Evolutionary conservation across 495 filamentous ascomycete species (phyloP).

Genomic region (Aspergillus hancockii): DNA sequence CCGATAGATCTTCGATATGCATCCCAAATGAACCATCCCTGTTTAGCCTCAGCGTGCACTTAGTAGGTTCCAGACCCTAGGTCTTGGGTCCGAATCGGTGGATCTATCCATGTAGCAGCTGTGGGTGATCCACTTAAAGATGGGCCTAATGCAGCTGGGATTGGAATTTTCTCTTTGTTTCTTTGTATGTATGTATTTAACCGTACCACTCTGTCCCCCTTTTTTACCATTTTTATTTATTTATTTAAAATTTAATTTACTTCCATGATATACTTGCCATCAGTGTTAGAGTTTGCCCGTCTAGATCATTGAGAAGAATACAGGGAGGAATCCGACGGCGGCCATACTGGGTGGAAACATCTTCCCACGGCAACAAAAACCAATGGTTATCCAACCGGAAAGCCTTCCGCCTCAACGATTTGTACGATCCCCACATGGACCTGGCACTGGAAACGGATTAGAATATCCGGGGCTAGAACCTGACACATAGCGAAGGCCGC

Average conservation of each 20-base stretch:
- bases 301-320: not conserved
- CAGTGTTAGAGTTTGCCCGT: not conserved
- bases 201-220: not conserved
- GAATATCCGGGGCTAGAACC: not conserved
- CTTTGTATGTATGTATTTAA: not conserved
- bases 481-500: not conserved
- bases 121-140: conserved; percentile 1
- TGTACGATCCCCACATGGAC: not conserved
- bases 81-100: not conserved
- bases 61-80: not conserved
- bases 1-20: conserved; percentile 1
- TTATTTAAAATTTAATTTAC: not conserved
- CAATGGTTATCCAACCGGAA: not conserved
- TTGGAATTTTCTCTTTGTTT: not conserved
- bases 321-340: not conserved
- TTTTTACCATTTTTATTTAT: not conserved
- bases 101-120: not conserved
- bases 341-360: not conserved
- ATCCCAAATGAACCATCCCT: not conserved
- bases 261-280: not conserved
- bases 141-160: not conserved
- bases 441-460: not conserved
- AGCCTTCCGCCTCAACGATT: not conserved
- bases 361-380: not conserved
- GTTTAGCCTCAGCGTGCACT: not conserved